Conservation (phyloP, 768 basidiomycete species). For the Phlebiopsis gigantea region DNA sequence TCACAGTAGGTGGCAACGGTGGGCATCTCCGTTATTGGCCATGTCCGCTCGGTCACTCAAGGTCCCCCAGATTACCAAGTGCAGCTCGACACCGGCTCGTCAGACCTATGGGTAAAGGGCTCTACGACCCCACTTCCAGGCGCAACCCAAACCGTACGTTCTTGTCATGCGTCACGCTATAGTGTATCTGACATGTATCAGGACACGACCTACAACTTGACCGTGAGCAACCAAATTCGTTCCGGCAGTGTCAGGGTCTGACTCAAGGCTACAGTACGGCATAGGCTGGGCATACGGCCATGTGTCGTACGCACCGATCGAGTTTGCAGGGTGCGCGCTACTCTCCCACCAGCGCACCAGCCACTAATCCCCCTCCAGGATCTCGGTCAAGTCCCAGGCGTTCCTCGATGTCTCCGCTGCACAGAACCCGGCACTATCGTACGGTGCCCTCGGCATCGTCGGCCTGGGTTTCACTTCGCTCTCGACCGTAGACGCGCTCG, state of each 20-base stretch:
- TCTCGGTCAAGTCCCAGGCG: conserved; percentile 64
- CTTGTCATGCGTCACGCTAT: neutral
- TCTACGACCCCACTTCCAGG: conserved; percentile 16
- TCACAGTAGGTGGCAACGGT: conserved; percentile 64
- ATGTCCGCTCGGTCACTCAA: neutral
- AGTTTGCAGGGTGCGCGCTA: conserved; percentile 62
- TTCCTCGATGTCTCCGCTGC: conserved; percentile 58
- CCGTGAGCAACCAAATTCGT: conserved; percentile 36
- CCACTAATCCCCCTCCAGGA: conserved; percentile 31
- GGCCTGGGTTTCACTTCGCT: conserved; percentile 78
- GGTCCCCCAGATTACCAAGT: conserved; percentile 52
- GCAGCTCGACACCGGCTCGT: conserved; percentile 83
- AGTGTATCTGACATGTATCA: neutral
- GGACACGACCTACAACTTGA: conserved; percentile 49
- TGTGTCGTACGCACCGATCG: conserved; percentile 54
- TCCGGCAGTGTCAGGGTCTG: neutral
- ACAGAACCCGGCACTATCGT: conserved; percentile 68
- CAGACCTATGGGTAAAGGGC: conserved; percentile 61
- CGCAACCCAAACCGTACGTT: conserved; percentile 19
- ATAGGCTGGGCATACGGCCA: conserved; percentile 73
- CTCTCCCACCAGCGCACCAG: neutral
- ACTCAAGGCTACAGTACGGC: conserved; percentile 50
- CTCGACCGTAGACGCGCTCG: conserved; percentile 59
- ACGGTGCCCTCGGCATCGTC: conserved; percentile 66
- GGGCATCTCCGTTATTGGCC: conserved; percentile 19